Base-by-base conservation (phyloP, 1,139 yeast genomes). In the Blastobotrys buckinghamii region DNA sequence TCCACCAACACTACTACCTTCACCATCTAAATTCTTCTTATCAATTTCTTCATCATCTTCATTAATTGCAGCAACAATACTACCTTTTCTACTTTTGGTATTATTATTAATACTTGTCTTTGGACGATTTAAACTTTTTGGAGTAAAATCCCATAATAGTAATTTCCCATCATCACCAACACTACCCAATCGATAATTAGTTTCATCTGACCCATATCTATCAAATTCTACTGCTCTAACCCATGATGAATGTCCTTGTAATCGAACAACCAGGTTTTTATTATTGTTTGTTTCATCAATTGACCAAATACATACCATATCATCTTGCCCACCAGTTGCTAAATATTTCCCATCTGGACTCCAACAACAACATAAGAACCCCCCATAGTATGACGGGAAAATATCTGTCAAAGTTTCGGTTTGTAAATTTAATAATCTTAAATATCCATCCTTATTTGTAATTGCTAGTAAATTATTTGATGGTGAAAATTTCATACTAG, bases 91-190 rank as follows among this genome's bases (percentile, higher is more conserved):
- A 19, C 19, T 15, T 12, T 24, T 17, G 15, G 6, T 8, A 27
- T 45, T 13, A 53, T 53, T 36, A n/a, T n/a, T n/a, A n/a, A n/a
- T n/a, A n/a, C n/a, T n/a, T n/a, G n/a, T n/a, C n/a, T 60, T 55
- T 6, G 69, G 70, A 37, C 64, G 52, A 17, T 60, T 61, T 40
- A 84, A 64, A 12, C 81, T 76, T 57, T 77, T 73, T 39, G 84
- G 83, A 47, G 81, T 79, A 62, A 85, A 82, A 58, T 85, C 94
- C 87, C 90, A 85, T 29, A 83, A 68, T 33, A 82, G 65, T 8
- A 84, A 66, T 49, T 75, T 74, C 0, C 89, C 88, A 61, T 85
- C 95, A 58, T 77, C 82, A 1, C 90, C 89, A 51, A 81, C 81
- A 38, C 84, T 74, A 1, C 84, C 78, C 34, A 85, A 64, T 49